These are phyloP conservation scores for Phyllosticta citrichinensis DNA, from an alignment of 2,329 filamentous ascomycete genomes.

Conservation along the genomic window DNA sequence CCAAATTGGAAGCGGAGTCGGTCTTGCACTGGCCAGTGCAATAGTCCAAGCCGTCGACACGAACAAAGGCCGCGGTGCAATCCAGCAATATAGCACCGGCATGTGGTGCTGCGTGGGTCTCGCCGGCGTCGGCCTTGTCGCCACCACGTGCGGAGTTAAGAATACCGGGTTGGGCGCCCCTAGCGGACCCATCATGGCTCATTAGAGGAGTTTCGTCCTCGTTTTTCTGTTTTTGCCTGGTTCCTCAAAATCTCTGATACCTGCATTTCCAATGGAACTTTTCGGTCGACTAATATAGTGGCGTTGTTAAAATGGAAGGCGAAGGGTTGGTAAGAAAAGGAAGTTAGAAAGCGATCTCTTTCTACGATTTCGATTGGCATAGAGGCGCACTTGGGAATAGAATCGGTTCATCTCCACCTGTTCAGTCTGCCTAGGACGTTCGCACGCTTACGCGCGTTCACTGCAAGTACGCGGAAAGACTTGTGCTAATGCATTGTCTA, in stretches of 20 bases:
- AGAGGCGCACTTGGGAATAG: background rate
- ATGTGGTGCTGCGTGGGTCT: slow-evolving; percentile 34
- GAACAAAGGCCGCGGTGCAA: slow-evolving; percentile 22
- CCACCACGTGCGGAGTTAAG: slow-evolving; percentile 15
- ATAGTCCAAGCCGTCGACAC: slow-evolving; percentile 31
- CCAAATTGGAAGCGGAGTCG: slow-evolving; percentile 33
- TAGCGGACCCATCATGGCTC: slow-evolving; percentile 1
- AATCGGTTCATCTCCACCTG: background rate
- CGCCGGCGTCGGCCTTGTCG: slow-evolving; percentile 27
- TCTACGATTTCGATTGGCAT: background rate
- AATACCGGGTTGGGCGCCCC: background rate
- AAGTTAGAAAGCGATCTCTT: background rate
- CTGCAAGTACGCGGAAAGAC: background rate
- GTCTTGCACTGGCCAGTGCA: slow-evolving; percentile 31
- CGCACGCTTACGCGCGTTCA: background rate
- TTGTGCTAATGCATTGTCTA: background rate
- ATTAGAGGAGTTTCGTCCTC: background rate
- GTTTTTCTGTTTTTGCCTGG: background rate
- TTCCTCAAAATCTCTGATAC: background rate
- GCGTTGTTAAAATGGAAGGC: background rate
- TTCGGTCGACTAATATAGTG: background rate
- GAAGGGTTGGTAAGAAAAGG: background rate
- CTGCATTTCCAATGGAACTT: background rate
- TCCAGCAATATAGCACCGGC: slow-evolving; percentile 31
- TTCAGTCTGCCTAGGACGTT: background rate